phyloP scores from a whole-genome alignment of 768 basidiomycete genomes.

The Russula foetens region DNA sequence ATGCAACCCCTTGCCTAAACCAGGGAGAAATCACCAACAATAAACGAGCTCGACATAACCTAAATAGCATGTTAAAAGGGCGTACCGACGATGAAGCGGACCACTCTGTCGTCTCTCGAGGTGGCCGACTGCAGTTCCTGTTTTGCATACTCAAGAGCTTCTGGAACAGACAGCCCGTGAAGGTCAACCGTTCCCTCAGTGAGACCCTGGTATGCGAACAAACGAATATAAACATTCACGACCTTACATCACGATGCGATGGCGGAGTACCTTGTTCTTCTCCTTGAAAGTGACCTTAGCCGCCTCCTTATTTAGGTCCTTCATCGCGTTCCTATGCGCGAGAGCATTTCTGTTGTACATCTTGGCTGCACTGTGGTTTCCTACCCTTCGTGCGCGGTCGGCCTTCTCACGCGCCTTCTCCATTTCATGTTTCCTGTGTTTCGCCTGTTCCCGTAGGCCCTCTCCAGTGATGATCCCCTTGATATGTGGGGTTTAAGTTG shows the following conservation, averaged over 20 bases:
- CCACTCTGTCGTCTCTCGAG: background rate
- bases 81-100: constrained; percentile 15
- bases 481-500: background rate
- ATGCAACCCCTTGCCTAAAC: constrained; percentile 1
- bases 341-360: background rate
- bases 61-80: background rate
- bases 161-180: background rate
- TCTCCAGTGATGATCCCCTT: background rate
- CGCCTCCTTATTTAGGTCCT: background rate
- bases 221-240: background rate
- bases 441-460: constrained; percentile 1
- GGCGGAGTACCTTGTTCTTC: constrained; percentile 1
- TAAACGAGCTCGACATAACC: background rate
- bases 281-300: background rate
- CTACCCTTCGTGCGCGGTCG: background rate
- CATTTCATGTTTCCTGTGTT: background rate
- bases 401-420: background rate
- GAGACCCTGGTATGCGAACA: background rate
- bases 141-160: background rate
- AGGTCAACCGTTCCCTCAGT: background rate
- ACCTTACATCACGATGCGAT: background rate
- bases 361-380: background rate
- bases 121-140: background rate
- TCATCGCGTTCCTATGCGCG: background rate
- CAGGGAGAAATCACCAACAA: background rate